Conservation (phyloP, 768 basidiomycete species). For the Serendipita vermifera region DNA sequence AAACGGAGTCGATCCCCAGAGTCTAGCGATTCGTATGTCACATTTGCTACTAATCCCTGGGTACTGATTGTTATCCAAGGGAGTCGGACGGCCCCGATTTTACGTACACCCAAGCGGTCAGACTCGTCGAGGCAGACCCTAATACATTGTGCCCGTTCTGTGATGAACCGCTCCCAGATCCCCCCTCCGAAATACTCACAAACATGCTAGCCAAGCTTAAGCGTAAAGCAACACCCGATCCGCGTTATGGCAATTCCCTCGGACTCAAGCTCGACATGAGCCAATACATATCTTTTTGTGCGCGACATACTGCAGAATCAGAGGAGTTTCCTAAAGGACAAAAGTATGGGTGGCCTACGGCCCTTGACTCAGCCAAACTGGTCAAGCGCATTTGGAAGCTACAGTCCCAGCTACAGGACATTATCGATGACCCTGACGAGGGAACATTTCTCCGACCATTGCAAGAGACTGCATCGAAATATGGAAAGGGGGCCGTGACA, state of each 20-base stretch:
- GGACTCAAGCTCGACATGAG: conserved; percentile 43
- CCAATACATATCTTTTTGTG: conserved; percentile 54
- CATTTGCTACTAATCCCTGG: too few species aligned
- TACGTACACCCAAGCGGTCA: neutral
- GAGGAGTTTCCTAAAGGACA: conserved; percentile 60
- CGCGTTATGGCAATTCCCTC: conserved; percentile 53
- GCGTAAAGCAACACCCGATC: conserved; percentile 43
- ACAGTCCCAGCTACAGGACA: conserved; percentile 31
- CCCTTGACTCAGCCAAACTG: conserved; percentile 50
- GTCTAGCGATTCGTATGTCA: too few species aligned
- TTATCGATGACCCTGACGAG: conserved; percentile 37
- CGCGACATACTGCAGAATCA: conserved; percentile 66
- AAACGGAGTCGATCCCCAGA: too few species aligned
- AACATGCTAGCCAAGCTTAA: conserved; percentile 39
- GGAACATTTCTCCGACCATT: conserved; percentile 19
- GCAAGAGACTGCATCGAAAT: conserved; percentile 18
- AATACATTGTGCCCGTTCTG: conserved; percentile 68
- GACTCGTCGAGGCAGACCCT: conserved; percentile 36
- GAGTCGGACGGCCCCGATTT: neutral
- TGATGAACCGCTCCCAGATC: conserved; percentile 50
- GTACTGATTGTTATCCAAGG: too few species aligned
- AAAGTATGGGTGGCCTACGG: conserved; percentile 60
- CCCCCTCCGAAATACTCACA: conserved; percentile 46
- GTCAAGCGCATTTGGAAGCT: conserved; percentile 41
- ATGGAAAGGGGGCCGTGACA: conserved; percentile 33